phyloP scores from a whole-genome alignment of 2,329 filamentous ascomycete species.

The Aspergillus floridensis region DNA sequence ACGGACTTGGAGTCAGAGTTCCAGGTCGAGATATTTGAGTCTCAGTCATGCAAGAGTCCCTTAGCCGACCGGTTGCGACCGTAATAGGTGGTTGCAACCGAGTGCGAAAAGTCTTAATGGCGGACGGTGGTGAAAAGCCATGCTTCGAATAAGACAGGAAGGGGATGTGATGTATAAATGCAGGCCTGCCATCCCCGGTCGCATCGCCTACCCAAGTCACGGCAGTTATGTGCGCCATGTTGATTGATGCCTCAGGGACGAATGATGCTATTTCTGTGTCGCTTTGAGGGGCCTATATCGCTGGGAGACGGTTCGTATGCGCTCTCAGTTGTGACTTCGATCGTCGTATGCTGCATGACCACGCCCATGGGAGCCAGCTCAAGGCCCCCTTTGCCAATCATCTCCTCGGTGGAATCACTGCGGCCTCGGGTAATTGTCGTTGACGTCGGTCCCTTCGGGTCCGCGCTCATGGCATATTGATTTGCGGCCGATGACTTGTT shows the following conservation, averaged over 20 bases:
- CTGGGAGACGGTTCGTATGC: slow-evolving; percentile 38
- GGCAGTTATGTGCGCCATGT: background rate
- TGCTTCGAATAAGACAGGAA: too few relatives aligned
- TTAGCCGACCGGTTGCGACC: too few relatives aligned
- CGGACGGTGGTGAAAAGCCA: too few relatives aligned
- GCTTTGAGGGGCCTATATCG: slow-evolving; percentile 54
- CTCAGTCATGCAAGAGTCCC: too few relatives aligned
- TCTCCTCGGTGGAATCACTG: slow-evolving; percentile 5
- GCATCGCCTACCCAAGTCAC: background rate
- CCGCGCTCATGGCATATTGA: background rate
- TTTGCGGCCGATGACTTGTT: slow-evolving; percentile 2
- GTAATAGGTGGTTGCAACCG: too few relatives aligned
- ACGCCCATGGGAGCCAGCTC: slow-evolving; percentile 6
- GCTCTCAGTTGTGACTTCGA: slow-evolving; percentile 1
- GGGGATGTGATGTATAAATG: background rate
- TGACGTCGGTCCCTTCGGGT: background rate
- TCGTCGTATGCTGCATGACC: slow-evolving; percentile 4
- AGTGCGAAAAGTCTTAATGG: too few relatives aligned
- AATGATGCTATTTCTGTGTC: slow-evolving; percentile 48
- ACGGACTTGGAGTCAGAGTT: too few relatives aligned
- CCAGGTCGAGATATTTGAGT: too few relatives aligned
- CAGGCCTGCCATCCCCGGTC: background rate
- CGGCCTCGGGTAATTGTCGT: slow-evolving; percentile 2
- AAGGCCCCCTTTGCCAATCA: slow-evolving; percentile 4
- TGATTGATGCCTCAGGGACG: slow-evolving; percentile 17